phyloP scores from a whole-genome alignment of 2,329 filamentous ascomycete species.

The Alternaria panax region DNA sequence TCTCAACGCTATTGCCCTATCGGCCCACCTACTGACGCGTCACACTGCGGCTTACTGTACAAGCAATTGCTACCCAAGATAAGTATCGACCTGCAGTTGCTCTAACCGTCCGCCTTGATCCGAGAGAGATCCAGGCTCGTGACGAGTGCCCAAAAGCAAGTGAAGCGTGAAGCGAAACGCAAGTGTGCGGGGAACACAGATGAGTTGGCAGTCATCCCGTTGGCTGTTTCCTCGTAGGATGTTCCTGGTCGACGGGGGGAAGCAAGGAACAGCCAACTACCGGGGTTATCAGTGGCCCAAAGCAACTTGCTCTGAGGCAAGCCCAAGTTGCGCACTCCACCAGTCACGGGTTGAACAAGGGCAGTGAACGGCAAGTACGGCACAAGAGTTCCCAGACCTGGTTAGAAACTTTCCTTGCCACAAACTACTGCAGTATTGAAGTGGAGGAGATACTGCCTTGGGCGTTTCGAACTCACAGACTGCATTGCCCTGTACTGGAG shows the following conservation, averaged over 20 bases:
- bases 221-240: conserved; percentile 5
- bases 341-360: conserved; percentile 5
- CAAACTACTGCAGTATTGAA: conserved; percentile 7
- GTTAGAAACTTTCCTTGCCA: conserved; percentile 1
- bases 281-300: conserved; percentile 1
- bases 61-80: conserved; percentile 7
- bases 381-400: neutral
- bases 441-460: conserved; percentile 4
- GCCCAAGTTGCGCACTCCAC: neutral
- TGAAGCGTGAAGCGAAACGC: conserved; percentile 10
- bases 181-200: conserved; percentile 17
- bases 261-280: neutral
- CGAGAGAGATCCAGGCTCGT: conserved; percentile 4
- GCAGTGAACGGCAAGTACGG: neutral
- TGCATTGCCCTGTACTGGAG: neutral
- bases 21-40: conserved; percentile 15
- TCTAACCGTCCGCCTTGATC: conserved; percentile 6
- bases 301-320: conserved; percentile 4
- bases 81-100: conserved; percentile 5
- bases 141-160: conserved; percentile 9
- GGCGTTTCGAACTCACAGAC: conserved; percentile 2
- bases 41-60: conserved; percentile 2
- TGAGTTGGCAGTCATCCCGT: conserved; percentile 8
- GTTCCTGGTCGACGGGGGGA: conserved; percentile 8
- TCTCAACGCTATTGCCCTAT: conserved; percentile 5